Evolutionary conservation across 257 asterid genomes (phyloP).

Genomic region (Solanum sparsipilum): DNA sequence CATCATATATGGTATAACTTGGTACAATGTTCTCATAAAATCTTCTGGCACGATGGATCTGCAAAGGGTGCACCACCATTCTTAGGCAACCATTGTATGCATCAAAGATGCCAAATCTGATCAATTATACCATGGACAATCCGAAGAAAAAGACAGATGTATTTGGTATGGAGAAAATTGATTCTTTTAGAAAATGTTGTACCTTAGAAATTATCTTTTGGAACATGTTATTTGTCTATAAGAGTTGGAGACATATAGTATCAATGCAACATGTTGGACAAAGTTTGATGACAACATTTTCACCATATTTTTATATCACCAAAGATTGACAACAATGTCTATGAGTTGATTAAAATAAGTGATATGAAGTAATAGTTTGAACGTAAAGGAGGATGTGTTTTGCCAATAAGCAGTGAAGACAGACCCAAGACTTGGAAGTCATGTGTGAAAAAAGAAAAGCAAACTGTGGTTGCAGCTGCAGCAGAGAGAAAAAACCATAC

Average conservation of each 20-base stretch:
- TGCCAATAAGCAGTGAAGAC: neutral
- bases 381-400: neutral
- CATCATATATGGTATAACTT: conserved; percentile 64
- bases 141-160: neutral
- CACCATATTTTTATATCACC: neutral
- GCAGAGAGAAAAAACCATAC: neutral
- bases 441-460: neutral
- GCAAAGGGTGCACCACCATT: conserved; percentile 25
- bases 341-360: neutral
- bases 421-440: neutral
- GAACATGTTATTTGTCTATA: neutral
- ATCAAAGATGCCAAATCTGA: neutral
- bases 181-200: neutral
- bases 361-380: neutral
- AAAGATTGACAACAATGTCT: neutral
- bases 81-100: neutral
- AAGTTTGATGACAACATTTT: neutral
- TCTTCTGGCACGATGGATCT: conserved; percentile 67
- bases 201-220: neutral
- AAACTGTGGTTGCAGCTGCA: neutral
- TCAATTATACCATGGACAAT: neutral
- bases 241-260: neutral
- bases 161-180: neutral
- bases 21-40: conserved; percentile 96
- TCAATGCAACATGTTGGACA: neutral